A percentile compares a stretch with the other conserved stretches of the same genome.
phyloP scores from a whole-genome alignment of 345 rosid species.

The Moricandia moricandioides region DNA sequence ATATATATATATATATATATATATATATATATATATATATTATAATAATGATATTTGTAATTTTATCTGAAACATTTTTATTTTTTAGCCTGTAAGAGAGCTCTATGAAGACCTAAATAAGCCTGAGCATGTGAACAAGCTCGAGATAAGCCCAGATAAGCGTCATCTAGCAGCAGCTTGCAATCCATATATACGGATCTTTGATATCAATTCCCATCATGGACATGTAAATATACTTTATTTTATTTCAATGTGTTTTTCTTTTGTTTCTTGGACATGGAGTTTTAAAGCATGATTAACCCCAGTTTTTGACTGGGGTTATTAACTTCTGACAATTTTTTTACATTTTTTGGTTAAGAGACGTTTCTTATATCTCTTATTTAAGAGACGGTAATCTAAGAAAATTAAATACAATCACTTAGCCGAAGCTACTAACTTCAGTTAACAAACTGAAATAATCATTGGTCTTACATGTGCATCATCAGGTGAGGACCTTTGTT shows the following conservation, averaged over 20 bases:
- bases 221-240: constrained; percentile 48
- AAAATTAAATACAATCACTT: too few species aligned
- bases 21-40: neutral
- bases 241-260: neutral
- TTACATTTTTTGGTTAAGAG: too few species aligned
- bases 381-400: too few species aligned
- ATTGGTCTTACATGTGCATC: neutral
- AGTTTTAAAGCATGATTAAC: too few species aligned
- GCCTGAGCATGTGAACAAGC: constrained; percentile 77
- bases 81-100: constrained; percentile 61
- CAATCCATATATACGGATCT: constrained; percentile 80
- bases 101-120: constrained; percentile 43
- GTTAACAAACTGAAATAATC: too few species aligned
- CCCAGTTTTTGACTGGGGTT: too few species aligned
- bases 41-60: neutral
- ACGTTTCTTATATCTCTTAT: too few species aligned
- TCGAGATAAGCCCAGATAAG: constrained; percentile 93
- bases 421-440: too few species aligned
- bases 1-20: too few species aligned
- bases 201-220: constrained; percentile 65
- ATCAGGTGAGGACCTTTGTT: constrained; percentile 82
- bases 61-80: neutral
- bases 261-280: constrained; percentile 12
- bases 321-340: too few species aligned
- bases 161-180: too few species aligned